These are phyloP conservation scores for Fraxinus sp. DNA, from an alignment of 305 asterid genomes.

Conservation along the genomic window DNA sequence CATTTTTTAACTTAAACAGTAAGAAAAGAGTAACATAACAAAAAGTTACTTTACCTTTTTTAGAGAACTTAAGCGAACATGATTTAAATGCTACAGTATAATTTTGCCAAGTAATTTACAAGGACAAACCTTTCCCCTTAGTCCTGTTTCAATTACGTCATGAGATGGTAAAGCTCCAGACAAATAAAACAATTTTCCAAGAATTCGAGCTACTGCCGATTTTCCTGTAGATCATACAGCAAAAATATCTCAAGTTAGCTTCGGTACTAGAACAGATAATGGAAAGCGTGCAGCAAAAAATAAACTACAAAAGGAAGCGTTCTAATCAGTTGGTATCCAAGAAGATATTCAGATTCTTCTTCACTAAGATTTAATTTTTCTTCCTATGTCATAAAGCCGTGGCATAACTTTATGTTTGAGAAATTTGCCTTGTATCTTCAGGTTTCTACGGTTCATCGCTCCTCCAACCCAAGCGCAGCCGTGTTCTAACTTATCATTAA, in stretches of 20 bases:
- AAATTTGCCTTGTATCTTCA: neutral
- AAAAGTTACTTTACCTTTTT: neutral
- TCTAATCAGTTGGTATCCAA: neutral
- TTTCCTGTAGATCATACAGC: slow-evolving; percentile 36
- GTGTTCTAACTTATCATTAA: neutral
- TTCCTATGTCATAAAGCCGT: neutral
- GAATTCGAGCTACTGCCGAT: slow-evolving; percentile 50
- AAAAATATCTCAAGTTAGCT: slow-evolving; percentile 4
- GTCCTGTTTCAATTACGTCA: slow-evolving; percentile 47
- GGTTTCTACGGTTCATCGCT: neutral
- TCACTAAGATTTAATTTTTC: neutral
- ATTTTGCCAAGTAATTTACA: neutral
- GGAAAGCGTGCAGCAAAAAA: neutral
- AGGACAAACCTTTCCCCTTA: slow-evolving; percentile 33
- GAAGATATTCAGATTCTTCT: neutral
- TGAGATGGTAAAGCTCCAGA: slow-evolving; percentile 46
- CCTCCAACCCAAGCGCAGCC: neutral
- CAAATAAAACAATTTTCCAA: slow-evolving; percentile 48
- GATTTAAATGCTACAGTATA: neutral
- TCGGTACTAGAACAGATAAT: neutral
- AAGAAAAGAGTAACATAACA: neutral
- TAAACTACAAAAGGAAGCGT: neutral
- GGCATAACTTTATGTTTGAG: neutral
- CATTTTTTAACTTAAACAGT: neutral
- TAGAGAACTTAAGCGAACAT: neutral